phyloP scores from a whole-genome alignment of 768 basidiomycete species.

The Lactarius sp. region DNA sequence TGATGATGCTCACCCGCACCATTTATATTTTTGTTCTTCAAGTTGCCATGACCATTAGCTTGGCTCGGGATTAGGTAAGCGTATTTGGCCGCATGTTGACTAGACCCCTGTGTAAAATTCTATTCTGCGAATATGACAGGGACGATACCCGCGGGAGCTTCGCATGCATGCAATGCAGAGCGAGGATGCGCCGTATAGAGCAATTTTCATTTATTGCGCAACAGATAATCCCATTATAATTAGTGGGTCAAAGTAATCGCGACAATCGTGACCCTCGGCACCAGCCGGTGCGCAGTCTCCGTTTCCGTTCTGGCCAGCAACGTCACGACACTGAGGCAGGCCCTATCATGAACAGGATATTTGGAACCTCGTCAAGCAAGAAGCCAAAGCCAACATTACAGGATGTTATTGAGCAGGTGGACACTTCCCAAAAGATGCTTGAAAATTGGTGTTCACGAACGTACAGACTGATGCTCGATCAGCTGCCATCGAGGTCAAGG shows the following conservation, averaged over 20 bases:
- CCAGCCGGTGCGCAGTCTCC: background rate
- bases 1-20: background rate
- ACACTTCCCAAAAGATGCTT: constrained; percentile 28
- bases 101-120: background rate
- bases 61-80: constrained; percentile 16
- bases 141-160: background rate
- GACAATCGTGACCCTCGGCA: background rate
- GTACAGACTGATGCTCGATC: constrained; percentile 80
- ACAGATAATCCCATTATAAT: background rate
- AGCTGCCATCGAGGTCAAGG: constrained; percentile 90
- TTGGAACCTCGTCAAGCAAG: constrained; percentile 66
- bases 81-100: too few relatives aligned
- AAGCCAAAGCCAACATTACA: constrained; percentile 83
- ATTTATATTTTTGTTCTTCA: background rate
- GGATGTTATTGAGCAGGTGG: constrained; percentile 88
- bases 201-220: background rate
- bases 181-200: background rate
- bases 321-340: background rate
- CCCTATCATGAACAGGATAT: constrained; percentile 78
- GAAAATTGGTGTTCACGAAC: constrained; percentile 4
- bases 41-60: background rate
- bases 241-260: background rate
- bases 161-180: background rate
- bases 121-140: background rate
- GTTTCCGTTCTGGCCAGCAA: background rate